A percentile compares a stretch with the other conserved stretches of the same genome.
phyloP scores from a whole-genome alignment of 495 filamentous ascomycete species.

The Neurospora sublineolata region DNA sequence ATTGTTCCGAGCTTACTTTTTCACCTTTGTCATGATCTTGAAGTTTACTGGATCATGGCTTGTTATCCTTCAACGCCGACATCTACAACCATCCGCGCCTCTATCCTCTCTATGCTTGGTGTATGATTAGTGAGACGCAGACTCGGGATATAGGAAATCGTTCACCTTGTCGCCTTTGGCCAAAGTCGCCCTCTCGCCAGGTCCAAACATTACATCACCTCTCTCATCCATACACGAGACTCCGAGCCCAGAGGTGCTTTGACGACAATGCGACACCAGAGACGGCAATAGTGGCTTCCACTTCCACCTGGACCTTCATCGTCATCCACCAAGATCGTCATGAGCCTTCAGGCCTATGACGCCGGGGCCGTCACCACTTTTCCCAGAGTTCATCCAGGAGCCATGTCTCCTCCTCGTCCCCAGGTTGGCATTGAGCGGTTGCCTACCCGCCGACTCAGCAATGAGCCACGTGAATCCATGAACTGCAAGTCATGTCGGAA shows the following conservation, averaged over 20 bases:
- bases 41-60: neutral
- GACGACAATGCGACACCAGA: neutral
- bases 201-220: neutral
- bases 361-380: slow-evolving; percentile 19
- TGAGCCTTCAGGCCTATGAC: slow-evolving; percentile 16
- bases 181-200: neutral
- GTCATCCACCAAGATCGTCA: slow-evolving; percentile 2
- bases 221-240: neutral
- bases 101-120: neutral
- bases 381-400: slow-evolving; percentile 23
- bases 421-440: slow-evolving; percentile 80
- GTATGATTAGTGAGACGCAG: neutral
- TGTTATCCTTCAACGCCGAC: neutral
- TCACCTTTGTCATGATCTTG: neutral
- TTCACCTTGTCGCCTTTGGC: neutral
- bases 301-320: neutral
- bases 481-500: slow-evolving; percentile 91
- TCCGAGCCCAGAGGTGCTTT: neutral
- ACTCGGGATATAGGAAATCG: neutral
- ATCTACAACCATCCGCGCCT: neutral
- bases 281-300: slow-evolving; percentile 2
- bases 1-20: neutral
- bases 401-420: slow-evolving; percentile 50
- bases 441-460: slow-evolving; percentile 57
- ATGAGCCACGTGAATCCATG: slow-evolving; percentile 77